A percentile compares a stretch with the other conserved stretches of the same genome.
Conservation (phyloP, 2,329 filamentous ascomycete species). For the Didymellaceae sp. region DNA sequence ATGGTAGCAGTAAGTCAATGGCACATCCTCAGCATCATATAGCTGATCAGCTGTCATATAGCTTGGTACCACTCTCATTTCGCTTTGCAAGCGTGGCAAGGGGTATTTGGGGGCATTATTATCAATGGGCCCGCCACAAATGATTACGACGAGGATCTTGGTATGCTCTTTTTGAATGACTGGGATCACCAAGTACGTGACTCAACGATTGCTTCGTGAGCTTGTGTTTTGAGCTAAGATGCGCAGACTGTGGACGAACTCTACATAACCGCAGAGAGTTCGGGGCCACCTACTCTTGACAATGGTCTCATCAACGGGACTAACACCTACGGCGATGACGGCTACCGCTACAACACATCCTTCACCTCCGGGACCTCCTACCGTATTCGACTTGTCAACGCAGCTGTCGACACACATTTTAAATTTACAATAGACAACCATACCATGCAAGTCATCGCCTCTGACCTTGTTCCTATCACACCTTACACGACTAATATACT, state of each 20-base stretch:
- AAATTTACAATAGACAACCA: constrained; percentile 55
- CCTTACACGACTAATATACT: constrained; percentile 51
- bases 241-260: constrained; percentile 45
- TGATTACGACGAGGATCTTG: constrained; percentile 53
- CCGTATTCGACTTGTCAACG: constrained; percentile 53
- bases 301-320: constrained; percentile 55
- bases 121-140: constrained; percentile 51
- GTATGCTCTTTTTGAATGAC: constrained; percentile 52
- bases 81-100: constrained; percentile 50
- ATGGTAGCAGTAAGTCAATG: constrained; percentile 34
- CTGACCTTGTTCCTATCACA: constrained; percentile 52
- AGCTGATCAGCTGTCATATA: constrained; percentile 39
- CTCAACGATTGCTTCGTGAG: background rate
- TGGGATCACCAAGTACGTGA: constrained; percentile 37
- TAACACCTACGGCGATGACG: constrained; percentile 47
- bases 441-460: constrained; percentile 52
- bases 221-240: background rate
- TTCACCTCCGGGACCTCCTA: constrained; percentile 52
- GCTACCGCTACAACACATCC: constrained; percentile 42
- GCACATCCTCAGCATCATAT: background rate
- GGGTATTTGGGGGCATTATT: constrained; percentile 50
- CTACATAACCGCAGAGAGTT: constrained; percentile 35
- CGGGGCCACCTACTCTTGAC: constrained; percentile 46
- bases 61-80: constrained; percentile 55
- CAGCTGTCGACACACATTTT: constrained; percentile 49